Base-by-base conservation (phyloP, 768 basidiomycete genomes). In the Cyclocybe aegerita region DNA sequence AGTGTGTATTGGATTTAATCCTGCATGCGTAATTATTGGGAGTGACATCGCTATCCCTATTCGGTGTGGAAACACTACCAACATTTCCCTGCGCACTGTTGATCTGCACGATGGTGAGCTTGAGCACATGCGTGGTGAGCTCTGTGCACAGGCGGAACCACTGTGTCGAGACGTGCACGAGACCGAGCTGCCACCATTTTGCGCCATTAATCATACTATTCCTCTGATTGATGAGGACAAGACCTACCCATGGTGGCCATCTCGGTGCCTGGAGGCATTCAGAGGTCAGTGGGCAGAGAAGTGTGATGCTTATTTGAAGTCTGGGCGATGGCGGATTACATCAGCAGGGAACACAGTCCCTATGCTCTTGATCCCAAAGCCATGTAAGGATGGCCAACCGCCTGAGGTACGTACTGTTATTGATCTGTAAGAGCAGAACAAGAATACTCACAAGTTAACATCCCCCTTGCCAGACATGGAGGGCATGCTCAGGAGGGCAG, bases 381-480 rank as follows among this genome's bases (percentile, higher is more conserved):
- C 60, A 56, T 48, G 60, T 66, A 54, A 51, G 5, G 16, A 32
- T 1, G 58, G 54, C 1, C 48, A 59, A 23, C 50, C 58, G 2
- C 52, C 49, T 0, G 43, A 57, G 14, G 41, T 65, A 1, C 56
- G 69, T 0, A 76, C 68, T 0, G 70, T 76, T 0, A 44, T 75
- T 0, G 75, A 77, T 49, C 43, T 65, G 1, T 48, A 70, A 0
- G 60, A 67, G 33, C 54, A 66, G 0, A 79, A 78, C 52, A 57
- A 62, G 0, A 78, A 79, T 47, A 78, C 70, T 0, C 10, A 53
- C 0, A 70, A 73, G 43, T 49, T 71, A 38, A 59, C 68, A 0
- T 71, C 71, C 0, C 77, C 74, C 0, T 46, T 78, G 0, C 75
- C 76, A 0, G 73, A 78, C 45, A 65, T 69, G 12, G 73, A 77